Percentiles rank a stretch among this genome's conserved stretches.
Evolutionary conservation across 176 grass and related monocot species (phyloP).

Genomic region (Triticum dicoccoides): DNA sequence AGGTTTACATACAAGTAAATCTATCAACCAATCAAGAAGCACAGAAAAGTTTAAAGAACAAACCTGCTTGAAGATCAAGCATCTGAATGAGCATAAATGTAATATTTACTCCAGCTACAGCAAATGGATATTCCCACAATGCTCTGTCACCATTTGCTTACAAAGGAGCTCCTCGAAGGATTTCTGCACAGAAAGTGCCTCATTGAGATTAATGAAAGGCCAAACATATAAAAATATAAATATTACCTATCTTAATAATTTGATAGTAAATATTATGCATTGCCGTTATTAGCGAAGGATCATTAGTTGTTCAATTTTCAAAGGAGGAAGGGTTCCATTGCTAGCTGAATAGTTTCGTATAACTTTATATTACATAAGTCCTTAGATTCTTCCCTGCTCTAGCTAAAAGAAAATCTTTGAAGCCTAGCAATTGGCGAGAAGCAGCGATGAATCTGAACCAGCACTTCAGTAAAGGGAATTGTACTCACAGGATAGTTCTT

Average conservation of each 20-base stretch:
- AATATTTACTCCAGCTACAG: no score
- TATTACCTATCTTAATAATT: neutral
- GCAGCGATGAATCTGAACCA: neutral
- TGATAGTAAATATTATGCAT: neutral
- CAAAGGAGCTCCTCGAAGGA: neutral
- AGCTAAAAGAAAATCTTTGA: conserved; percentile 1
- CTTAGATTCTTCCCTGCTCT: neutral
- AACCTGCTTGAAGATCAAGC: no score
- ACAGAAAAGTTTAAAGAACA: no score
- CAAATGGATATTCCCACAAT: no score
- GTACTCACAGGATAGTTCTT: conserved; percentile 56
- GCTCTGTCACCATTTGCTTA: neutral
- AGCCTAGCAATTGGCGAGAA: neutral
- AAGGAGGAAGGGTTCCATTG: neutral
- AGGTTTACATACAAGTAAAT: no score
- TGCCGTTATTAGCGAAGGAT: neutral
- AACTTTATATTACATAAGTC: neutral
- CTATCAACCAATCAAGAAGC: no score
- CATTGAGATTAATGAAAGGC: no score
- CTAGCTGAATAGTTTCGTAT: neutral
- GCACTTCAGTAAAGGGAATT: neutral
- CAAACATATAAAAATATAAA: no score
- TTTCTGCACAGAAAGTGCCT: no score
- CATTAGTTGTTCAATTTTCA: conserved; percentile 1
- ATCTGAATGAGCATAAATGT: no score